Evolutionary conservation across 2,329 filamentous ascomycete genomes (phyloP).

Genomic region (Penicillium sp.): DNA sequence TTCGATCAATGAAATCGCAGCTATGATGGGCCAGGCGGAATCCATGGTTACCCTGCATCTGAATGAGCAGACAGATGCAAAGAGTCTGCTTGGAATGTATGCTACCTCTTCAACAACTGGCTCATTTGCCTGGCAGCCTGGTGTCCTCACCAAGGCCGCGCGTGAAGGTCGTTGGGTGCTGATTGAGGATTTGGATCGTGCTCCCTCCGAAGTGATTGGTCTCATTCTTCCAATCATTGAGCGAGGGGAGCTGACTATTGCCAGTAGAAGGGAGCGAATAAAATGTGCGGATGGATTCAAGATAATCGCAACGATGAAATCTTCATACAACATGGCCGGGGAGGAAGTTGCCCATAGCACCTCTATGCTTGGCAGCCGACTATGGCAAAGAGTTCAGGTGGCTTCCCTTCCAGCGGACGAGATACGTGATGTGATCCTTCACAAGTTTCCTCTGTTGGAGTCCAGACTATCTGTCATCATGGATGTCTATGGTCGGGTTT

Average conservation of each 20-base stretch:
- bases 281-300: constrained; percentile 78
- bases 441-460: constrained; percentile 63
- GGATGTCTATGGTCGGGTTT: constrained; percentile 49
- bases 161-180: constrained; percentile 93
- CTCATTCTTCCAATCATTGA: constrained; percentile 89
- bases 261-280: constrained; percentile 79
- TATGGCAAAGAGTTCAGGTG: constrained; percentile 77
- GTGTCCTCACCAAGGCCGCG: constrained; percentile 88
- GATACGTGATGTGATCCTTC: constrained; percentile 64
- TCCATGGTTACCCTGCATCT: constrained; percentile 90
- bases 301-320: constrained; percentile 86
- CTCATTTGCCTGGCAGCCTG: constrained; percentile 85
- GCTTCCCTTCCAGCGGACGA: constrained; percentile 62
- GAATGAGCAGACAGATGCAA: constrained; percentile 97
- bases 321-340: constrained; percentile 58
- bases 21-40: constrained; percentile 68
- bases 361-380: constrained; percentile 70
- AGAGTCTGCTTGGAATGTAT: constrained; percentile 91
- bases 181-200: constrained; percentile 92
- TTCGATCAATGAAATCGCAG: constrained; percentile 73
- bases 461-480: constrained; percentile 53
- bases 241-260: constrained; percentile 80
- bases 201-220: constrained; percentile 90
- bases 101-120: constrained; percentile 81
- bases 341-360: constrained; percentile 63